Evolutionary conservation across 805 yeast genomes (phyloP), one percentile per base, ranked within the genome.

Genomic region (Candida corydali): DNA sequence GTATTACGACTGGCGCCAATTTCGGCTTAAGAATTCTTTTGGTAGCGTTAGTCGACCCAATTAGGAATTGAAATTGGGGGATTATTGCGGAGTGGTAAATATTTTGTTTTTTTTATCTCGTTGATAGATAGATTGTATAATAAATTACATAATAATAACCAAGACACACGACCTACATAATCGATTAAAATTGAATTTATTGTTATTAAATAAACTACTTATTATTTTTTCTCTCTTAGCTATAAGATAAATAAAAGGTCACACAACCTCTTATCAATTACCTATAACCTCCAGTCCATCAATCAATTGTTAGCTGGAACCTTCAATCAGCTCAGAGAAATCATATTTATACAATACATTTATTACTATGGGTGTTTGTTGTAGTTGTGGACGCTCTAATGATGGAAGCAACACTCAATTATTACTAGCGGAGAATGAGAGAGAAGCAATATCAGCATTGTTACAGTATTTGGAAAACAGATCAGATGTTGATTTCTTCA

Each of bases 371-470:
- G 73, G 73, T 37, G 56, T 49, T 41, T 66, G 72, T 41, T 65
- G 65, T 47, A 63, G 70, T 51, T 65, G 72, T 45, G 52, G 63
- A 14, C 57, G 73, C 32, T 73, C 69, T 35, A 64, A 75, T 34
- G 80, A 76, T 44, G 78, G 76, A 50, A 65, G 75, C 44, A 82
- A 75, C 65, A 91, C 84, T 44, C 95, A 91, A 26, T 69, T 86
- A 36, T 67, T 93, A 39, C 52, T 67, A 38, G 97, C 96, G 8
- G 98, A 93, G 52, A 88, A 91, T 55, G 98, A 93, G 65, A 76
- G 98, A 42, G 96, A 87, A 51, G 98, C 98, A 20, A 95, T 93
- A 32, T 81, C 96, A 6, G 86, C 91, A 2, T 70, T 93, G 38
- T 69, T 93, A 40, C 91, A 87, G 47, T 93, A 84, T 60, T 70